phyloP scores from a whole-genome alignment of 179 eudicot genomes.

The Patellifolia procumbens region DNA sequence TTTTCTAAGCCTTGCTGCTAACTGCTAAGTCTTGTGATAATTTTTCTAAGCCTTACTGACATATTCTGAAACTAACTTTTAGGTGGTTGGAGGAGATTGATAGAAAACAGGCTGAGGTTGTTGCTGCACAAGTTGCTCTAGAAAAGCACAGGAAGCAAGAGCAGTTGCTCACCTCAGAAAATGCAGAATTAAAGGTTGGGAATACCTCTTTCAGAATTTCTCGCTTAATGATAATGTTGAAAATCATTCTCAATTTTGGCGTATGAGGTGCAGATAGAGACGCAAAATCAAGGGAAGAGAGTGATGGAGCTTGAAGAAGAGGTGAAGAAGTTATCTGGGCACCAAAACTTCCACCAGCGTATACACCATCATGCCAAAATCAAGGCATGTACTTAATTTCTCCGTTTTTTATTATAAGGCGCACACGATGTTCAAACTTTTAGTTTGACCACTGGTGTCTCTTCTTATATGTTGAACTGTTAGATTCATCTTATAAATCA shows the following conservation, averaged over 20 bases:
- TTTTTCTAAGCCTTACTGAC: slow-evolving; percentile 17
- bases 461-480: too few species aligned
- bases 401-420: too few species aligned
- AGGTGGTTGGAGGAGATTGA: slow-evolving; percentile 97
- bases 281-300: slow-evolving; percentile 50
- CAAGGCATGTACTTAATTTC: slow-evolving; percentile 49
- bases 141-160: slow-evolving; percentile 69
- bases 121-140: slow-evolving; percentile 70
- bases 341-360: slow-evolving; percentile 89
- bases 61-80: slow-evolving; percentile 10
- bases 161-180: slow-evolving; percentile 58
- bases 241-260: background rate
- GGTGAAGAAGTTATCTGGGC: slow-evolving; percentile 75
- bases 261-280: slow-evolving; percentile 50
- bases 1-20: too few species aligned
- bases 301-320: slow-evolving; percentile 72
- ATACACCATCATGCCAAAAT: slow-evolving; percentile 97
- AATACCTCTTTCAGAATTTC: background rate
- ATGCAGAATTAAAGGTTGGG: slow-evolving; percentile 76
- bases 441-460: too few species aligned
- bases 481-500: too few species aligned
- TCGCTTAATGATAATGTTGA: background rate
- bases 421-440: too few species aligned
- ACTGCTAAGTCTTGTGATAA: too few species aligned
- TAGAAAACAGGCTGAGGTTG: slow-evolving; percentile 67